A percentile compares a stretch with the other conserved stretches of the same genome.
Evolutionary conservation across 495 filamentous ascomycete species (phyloP).

Genomic region (Jackrogersella multiformis): DNA sequence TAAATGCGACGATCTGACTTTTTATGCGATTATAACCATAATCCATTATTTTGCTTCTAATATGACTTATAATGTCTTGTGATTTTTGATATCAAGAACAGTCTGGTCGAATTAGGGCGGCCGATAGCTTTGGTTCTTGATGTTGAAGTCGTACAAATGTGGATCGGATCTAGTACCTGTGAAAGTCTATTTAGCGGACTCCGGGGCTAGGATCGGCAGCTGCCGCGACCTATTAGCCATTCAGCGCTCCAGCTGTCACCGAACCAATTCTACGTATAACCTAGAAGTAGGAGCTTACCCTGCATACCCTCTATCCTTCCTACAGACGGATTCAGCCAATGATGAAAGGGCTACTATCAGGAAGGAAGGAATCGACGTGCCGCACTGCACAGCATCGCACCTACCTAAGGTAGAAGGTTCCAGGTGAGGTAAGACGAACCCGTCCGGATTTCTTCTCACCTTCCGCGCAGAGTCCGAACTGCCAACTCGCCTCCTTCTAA

Average conservation of each 20-base stretch:
- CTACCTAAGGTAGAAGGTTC: not conserved
- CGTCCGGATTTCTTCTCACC: constrained; percentile 20
- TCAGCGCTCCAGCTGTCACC: too few relatives aligned
- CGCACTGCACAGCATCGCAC: constrained; percentile 9
- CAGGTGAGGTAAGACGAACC: constrained; percentile 25
- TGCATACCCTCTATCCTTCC: constrained; percentile 7
- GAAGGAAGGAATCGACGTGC: constrained; percentile 31
- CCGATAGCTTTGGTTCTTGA: not conserved
- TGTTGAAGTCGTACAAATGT: not conserved
- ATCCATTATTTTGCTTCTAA: too few relatives aligned
- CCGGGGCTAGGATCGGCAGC: constrained; percentile 18
- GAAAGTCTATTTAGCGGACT: constrained; percentile 33
- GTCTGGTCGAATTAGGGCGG: not conserved
- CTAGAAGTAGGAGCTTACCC: constrained; percentile 1
- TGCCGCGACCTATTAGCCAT: constrained; percentile 9
- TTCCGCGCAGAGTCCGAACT: not conserved
- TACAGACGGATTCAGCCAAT: constrained; percentile 13
- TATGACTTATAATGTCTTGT: too few relatives aligned
- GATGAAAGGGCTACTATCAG: constrained; percentile 5
- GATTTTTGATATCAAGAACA: too few relatives aligned
- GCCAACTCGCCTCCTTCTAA: not conserved
- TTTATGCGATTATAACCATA: too few relatives aligned
- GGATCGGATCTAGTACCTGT: not conserved
- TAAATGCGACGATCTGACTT: too few relatives aligned
- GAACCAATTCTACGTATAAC: too few relatives aligned